Evolutionary conservation across 192 early-diverging fungal genomes (phyloP).

Genomic region (Backusella mclennaniae): DNA sequence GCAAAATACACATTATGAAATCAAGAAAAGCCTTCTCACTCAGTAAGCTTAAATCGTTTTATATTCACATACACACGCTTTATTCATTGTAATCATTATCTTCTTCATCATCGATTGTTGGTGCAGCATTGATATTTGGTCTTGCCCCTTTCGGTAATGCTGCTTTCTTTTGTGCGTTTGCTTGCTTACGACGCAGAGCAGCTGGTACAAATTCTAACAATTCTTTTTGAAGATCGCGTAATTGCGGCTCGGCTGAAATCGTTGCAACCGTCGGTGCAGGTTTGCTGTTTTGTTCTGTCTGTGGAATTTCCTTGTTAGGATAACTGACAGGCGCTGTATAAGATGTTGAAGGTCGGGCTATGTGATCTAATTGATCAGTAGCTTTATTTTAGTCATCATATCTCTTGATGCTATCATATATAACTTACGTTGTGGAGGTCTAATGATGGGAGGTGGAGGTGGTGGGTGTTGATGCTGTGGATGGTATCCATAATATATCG

Average conservation of each 20-base stretch:
- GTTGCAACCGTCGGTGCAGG: constrained; percentile 33
- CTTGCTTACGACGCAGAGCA: constrained; percentile 54
- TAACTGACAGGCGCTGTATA: background rate
- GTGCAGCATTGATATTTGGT: constrained; percentile 69
- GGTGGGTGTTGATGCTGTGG: constrained; percentile 7
- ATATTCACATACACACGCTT: background rate
- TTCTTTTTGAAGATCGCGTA: constrained; percentile 83
- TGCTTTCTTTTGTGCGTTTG: constrained; percentile 26
- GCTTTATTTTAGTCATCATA: background rate
- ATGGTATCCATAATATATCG: background rate
- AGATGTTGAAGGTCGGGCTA: background rate
- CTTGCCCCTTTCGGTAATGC: constrained; percentile 49
- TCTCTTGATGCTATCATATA: background rate
- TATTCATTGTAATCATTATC: background rate
- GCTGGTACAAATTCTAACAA: constrained; percentile 69
- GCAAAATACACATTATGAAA: background rate
- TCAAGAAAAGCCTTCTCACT: background rate
- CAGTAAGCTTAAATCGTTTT: background rate
- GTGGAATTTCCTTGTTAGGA: background rate
- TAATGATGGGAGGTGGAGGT: constrained; percentile 15
- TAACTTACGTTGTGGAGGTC: constrained; percentile 5
- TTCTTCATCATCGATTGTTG: constrained; percentile 52
- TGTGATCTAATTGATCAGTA: background rate
- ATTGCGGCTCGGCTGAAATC: constrained; percentile 73
- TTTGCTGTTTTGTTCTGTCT: background rate